Evolutionary conservation across 345 rosid species (phyloP).

Genomic region (Erodium maritimum): DNA sequence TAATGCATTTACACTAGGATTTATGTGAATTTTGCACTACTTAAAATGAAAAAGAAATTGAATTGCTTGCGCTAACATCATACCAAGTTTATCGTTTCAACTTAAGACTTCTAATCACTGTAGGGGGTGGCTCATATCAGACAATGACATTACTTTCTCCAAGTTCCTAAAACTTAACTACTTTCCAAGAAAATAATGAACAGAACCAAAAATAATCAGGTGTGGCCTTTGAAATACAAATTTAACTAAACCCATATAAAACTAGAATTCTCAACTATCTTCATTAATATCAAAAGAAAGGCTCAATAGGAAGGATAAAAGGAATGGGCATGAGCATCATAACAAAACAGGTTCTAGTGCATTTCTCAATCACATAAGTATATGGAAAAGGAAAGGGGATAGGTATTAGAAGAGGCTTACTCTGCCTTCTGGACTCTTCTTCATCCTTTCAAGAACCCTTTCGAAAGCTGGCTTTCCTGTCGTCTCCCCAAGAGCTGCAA

Average conservation of each 20-base stretch:
- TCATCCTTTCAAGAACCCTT: constrained; percentile 31
- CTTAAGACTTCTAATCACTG: too few species aligned
- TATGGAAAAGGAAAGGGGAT: background rate
- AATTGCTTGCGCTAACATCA: background rate
- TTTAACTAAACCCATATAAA: background rate
- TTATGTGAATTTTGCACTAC: background rate
- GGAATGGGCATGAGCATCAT: background rate
- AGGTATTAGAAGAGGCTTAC: constrained; percentile 13
- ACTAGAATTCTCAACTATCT: background rate
- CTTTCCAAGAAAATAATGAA: background rate
- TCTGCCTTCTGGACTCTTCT: constrained; percentile 26
- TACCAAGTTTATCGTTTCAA: too few species aligned
- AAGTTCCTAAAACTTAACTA: background rate
- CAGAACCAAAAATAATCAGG: too few species aligned
- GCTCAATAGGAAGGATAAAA: background rate
- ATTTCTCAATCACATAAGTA: background rate
- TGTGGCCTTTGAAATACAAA: background rate
- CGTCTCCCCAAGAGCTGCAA: constrained; percentile 36
- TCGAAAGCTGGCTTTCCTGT: constrained; percentile 36
- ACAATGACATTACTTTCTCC: background rate
- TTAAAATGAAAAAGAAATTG: too few species aligned
- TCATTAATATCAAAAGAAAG: background rate
- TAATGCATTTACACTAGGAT: background rate
- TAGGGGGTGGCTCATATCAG: too few species aligned
- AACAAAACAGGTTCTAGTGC: background rate